Evolutionary conservation across 345 rosid species (phyloP).

Genomic region (Eucalyptus curtisii): DNA sequence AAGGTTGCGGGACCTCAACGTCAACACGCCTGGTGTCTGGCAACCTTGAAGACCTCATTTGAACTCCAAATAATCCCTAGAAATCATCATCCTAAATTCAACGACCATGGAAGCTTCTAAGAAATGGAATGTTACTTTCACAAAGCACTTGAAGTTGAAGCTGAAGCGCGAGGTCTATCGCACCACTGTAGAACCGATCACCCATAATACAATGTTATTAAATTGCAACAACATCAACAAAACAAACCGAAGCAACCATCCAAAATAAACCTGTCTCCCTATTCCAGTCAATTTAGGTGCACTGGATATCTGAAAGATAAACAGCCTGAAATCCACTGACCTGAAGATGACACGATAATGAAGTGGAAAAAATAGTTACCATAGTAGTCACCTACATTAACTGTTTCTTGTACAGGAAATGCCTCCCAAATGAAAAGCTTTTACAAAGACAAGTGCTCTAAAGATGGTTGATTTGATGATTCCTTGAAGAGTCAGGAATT

Average conservation of each 20-base stretch:
- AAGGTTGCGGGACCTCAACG: rapidly evolving
- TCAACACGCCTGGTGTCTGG: rapidly evolving
- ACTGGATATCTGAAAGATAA: background rate
- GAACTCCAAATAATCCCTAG: too few relatives aligned
- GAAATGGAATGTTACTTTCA: too few relatives aligned
- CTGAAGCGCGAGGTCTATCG: rapidly evolving
- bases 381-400: background rate
- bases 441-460: background rate
- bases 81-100: too few relatives aligned
- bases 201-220: background rate
- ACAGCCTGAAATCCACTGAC: background rate
- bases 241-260: background rate
- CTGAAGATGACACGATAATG: background rate
- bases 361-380: background rate
- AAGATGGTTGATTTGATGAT: background rate
- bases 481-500: background rate
- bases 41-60: too few relatives aligned
- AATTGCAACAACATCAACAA: background rate
- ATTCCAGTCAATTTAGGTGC: background rate
- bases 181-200: background rate
- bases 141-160: too few relatives aligned
- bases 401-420: background rate
- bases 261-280: background rate
- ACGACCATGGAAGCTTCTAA: too few relatives aligned
- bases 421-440: background rate